Evolutionary conservation across 192 early-diverging fungal genomes (phyloP), one percentile per base, ranked within the genome.

Genomic region (Entophlyctis luteolus): DNA sequence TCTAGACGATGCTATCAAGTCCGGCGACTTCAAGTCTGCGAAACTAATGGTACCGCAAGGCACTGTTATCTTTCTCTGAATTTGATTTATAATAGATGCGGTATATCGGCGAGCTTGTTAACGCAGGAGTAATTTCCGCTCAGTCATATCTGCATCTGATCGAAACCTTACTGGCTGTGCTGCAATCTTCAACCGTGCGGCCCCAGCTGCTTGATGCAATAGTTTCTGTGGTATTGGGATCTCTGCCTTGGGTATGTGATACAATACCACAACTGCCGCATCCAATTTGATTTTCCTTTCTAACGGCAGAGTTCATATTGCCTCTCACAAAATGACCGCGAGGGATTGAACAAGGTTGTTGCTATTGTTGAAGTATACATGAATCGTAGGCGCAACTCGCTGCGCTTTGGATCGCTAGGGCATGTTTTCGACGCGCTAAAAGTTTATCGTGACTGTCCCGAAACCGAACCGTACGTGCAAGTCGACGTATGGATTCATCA

Each of bases 51-150:
- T 62, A 10, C 14, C 14, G n/a, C 8, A 36, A 37, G 37, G n/a
- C 18, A 16, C 55, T 58, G 28, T 29, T 32, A 32, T 69, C 16
- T 70, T 25, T 23, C 12, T n/a, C 45, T 2, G 8, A 28, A 46
- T 37, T 2, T 23, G 4, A 39, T n/a, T 54, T n/a, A 29, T 29
- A 12, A 25, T 58, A 76, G 73, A 32, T 79, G 68, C 79, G 92
- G 37, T 96, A 88, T 73, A 90, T 91, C 81, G 90, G 82, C 4
- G 84, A 91, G 71, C 80, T 93, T 23, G 87, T 92, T 48, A 87
- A 83, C 67, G 81, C 89, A 23, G 87, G 88, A 67, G 86, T 93
- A 4, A 87, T 98, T 55, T 55, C 79, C 2, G 82, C 90, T 0
- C 66, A 70, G 8, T 81, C 89, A 29, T 82, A 88, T 49, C 66